Base-by-base conservation (phyloP, 2,329 filamentous ascomycete genomes). In the Thermoascus crustaceus region DNA sequence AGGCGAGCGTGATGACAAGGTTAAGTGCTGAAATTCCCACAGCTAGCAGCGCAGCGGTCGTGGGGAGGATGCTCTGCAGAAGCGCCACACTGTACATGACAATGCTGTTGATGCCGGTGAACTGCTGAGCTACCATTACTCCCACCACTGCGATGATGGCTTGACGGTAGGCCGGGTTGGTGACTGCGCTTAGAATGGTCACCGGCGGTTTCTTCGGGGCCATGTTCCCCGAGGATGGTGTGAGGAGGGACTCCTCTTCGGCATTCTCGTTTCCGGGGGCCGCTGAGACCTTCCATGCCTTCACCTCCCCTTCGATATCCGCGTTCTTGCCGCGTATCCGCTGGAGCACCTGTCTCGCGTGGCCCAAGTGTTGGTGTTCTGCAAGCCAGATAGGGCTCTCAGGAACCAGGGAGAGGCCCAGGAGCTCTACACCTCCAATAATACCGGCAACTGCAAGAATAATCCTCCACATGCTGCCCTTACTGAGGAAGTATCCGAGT, bases 21-120 rank as follows among this genome's bases (percentile, higher is more conserved):
- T 96, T 96, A 54, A 94, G 75, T 8, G 78, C 72, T 0, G 87
- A 94, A 40, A 96, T 87, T 36, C 84, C 65, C 41, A 96, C 89
- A 36, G 89, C 94, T 34, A 98, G 72, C 1, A 93, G 66, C 0
- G 82, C 82, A 0, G 88, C 89, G 42, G 80, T 86, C 30, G 86
- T 76, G 3, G 85, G 82, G 0, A 98, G 74, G 2, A 96, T 73
- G 43, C 79, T 78, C 20, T 82, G 78, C 9, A 98, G 74, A 1
- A 98, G 77, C 1, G 85, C 87, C 4, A 96, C 91, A 2, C 88
- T 94, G 62, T 98, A 98, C 88, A 98, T 95, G 63, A 96, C 83
- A 54, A 96, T 89, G 39, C 83, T 89, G 72, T 98, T 96, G 66
- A 96, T 89, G 30, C 86, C 89, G 39, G 84, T 89, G 23, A 95